These are phyloP conservation scores for Rosa persica DNA, from an alignment of 306 rosid species.

Conservation along the genomic window DNA sequence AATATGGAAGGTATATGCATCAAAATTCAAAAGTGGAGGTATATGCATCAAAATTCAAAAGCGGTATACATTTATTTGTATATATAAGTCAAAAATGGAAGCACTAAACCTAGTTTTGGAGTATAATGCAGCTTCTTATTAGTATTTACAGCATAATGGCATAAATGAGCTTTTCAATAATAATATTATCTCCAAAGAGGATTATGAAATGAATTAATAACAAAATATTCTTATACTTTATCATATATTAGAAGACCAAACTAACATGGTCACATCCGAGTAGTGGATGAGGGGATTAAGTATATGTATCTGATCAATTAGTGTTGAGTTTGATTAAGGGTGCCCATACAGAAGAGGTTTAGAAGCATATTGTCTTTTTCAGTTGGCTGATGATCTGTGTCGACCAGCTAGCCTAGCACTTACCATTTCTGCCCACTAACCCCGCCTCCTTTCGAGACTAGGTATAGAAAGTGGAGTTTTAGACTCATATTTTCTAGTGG, in stretches of 20 bases:
- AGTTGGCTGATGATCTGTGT: conserved; percentile 1
- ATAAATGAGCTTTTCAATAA: conserved; percentile 31
- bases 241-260: not conserved
- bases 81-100: conserved; percentile 29
- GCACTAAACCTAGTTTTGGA: conserved; percentile 39
- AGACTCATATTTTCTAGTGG: not conserved
- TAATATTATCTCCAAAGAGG: conserved; percentile 17
- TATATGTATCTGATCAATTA: not conserved
- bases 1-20: not conserved
- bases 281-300: conserved; percentile 12
- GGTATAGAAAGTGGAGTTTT: not conserved
- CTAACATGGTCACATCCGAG: conserved; percentile 8
- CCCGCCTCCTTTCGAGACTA: conserved; percentile 6
- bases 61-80: conserved; percentile 27
- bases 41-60: not conserved
- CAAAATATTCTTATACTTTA: conserved; percentile 2
- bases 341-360: not conserved
- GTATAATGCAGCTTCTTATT: conserved; percentile 19
- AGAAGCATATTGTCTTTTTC: not conserved
- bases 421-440: conserved; percentile 2
- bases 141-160: conserved; percentile 38
- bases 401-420: conserved; percentile 9
- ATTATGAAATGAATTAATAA: conserved; percentile 22
- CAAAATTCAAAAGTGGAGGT: conserved; percentile 21
- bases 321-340: not conserved